phyloP scores from a whole-genome alignment of 2,329 filamentous ascomycete genomes.

The Sporothrix brasiliensis region DNA sequence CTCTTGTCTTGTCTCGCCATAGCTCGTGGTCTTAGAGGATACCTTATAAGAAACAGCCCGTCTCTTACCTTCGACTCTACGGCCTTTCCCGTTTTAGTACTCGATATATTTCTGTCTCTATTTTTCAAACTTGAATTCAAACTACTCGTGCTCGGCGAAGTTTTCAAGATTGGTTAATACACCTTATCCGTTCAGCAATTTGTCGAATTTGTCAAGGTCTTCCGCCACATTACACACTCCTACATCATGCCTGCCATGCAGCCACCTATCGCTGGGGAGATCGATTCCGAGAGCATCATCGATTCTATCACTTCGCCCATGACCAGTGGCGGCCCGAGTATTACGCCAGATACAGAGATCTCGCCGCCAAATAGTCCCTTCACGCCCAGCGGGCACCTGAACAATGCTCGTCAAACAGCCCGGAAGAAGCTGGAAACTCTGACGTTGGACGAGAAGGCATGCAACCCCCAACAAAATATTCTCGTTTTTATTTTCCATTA shows the following conservation, averaged over 20 bases:
- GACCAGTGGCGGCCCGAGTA: constrained; percentile 46
- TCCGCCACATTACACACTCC: not conserved
- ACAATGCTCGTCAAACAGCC: constrained; percentile 48
- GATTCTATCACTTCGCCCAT: constrained; percentile 45
- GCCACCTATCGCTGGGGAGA: constrained; percentile 37
- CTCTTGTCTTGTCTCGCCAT: not conserved
- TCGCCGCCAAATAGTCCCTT: constrained; percentile 52
- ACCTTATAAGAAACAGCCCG: not conserved
- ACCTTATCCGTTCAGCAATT: no score
- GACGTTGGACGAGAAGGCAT: constrained; percentile 61
- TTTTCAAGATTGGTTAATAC: not conserved
- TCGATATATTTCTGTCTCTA: no score
- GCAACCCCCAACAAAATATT: not conserved
- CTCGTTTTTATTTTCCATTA: no score
- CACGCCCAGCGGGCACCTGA: constrained; percentile 42
- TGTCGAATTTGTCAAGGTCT: not conserved
- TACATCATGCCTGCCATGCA: constrained; percentile 27
- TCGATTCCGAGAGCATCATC: constrained; percentile 42
- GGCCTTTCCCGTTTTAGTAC: not conserved
- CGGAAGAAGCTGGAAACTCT: constrained; percentile 56
- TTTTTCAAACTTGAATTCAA: no score
- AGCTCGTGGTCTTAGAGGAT: not conserved
- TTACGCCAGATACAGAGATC: constrained; percentile 56
- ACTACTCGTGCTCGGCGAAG: no score
- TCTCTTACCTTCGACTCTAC: not conserved